phyloP scores from a whole-genome alignment of 139 green algal genomes.

The Haematococcus lacustris region DNA sequence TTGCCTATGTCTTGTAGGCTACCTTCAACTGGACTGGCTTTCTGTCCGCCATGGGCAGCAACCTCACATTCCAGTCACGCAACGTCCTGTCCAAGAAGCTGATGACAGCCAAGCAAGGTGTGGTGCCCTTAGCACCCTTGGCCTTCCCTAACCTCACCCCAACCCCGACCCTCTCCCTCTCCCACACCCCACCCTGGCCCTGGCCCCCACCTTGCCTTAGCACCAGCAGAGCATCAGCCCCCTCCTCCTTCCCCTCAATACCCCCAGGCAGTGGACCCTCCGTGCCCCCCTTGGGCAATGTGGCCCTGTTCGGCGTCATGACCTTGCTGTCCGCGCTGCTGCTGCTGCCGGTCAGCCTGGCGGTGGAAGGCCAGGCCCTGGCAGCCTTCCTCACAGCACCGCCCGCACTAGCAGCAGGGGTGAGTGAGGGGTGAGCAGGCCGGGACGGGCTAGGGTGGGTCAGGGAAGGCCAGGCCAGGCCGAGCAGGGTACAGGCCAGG shows the following conservation, averaged over 20 bases:
- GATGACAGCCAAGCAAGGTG: conserved; percentile 68
- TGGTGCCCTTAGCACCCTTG: too few relatives aligned
- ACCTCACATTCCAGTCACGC: conserved; percentile 87
- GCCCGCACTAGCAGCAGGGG: conserved; percentile 32
- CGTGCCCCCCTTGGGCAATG: conserved; percentile 66
- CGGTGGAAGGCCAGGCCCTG: conserved; percentile 52
- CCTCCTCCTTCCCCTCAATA: too few relatives aligned
- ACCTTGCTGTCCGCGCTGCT: conserved; percentile 82
- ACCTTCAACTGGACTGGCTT: conserved; percentile 91
- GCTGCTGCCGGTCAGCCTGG: conserved; percentile 55
- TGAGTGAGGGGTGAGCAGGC: conserved; percentile 22
- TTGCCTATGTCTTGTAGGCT: conserved; percentile 45
- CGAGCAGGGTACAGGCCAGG: background rate
- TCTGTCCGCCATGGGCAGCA: conserved; percentile 82
- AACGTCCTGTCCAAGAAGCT: conserved; percentile 99
- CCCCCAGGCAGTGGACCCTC: too few relatives aligned
- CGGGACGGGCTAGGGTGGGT: background rate
- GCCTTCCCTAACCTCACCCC: too few relatives aligned
- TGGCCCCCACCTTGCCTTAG: too few relatives aligned
- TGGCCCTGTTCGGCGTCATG: conserved; percentile 93
- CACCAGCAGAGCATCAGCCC: too few relatives aligned
- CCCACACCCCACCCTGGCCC: too few relatives aligned
- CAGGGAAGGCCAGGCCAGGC: background rate
- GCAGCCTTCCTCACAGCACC: too few relatives aligned
- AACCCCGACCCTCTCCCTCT: too few relatives aligned